Evolutionary conservation across 257 asterid species (phyloP).

Genomic region (Nicotiana benthamiana): DNA sequence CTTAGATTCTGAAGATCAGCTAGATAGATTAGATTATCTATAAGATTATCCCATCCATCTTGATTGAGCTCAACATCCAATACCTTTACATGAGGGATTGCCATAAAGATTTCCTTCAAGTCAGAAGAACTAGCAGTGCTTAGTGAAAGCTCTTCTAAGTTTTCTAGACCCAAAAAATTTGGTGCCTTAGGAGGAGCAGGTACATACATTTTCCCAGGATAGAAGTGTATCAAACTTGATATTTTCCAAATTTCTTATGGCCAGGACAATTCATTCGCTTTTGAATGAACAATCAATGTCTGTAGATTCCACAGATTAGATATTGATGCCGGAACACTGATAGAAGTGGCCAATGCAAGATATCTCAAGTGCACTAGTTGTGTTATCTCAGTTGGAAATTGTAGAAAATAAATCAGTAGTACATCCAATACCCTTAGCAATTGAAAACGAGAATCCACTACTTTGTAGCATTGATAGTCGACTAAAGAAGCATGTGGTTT

Average conservation of each 20-base stretch:
- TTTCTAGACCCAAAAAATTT: background rate
- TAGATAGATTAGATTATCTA: background rate
- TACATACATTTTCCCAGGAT: background rate
- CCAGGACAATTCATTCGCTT: background rate
- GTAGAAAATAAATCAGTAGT: background rate
- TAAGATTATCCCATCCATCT: background rate
- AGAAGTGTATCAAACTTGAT: background rate
- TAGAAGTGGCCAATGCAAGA: conserved; percentile 16
- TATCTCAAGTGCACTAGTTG: conserved; percentile 12
- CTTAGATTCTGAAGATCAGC: background rate
- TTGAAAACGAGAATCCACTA: background rate
- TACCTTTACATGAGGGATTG: background rate
- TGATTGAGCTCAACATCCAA: background rate
- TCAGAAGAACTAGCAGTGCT: background rate
- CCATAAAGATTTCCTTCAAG: background rate
- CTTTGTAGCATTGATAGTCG: background rate
- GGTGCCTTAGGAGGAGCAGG: background rate
- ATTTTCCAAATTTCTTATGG: background rate
- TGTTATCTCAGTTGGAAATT: conserved; percentile 2
- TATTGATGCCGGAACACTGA: conserved; percentile 2
- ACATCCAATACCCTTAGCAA: conserved; percentile 15
- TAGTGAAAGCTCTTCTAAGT: background rate
- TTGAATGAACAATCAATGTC: background rate
- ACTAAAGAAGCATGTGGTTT: background rate
- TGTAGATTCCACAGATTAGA: conserved; percentile 16